Conservation (phyloP, 257 asterid genomes). For the Plantago major region DNA sequence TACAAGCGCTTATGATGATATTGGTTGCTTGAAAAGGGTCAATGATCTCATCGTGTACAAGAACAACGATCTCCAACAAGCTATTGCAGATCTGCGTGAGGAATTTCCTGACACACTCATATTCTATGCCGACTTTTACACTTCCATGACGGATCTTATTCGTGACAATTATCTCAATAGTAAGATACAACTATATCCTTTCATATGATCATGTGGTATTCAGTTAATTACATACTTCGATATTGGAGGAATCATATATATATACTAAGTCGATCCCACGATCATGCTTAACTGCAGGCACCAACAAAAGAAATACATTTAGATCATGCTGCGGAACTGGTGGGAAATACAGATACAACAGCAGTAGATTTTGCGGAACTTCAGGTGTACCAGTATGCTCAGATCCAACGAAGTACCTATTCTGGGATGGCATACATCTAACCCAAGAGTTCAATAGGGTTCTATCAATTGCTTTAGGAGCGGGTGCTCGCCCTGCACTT, state of each 20-base stretch:
- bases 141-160: neutral
- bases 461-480: neutral
- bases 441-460: neutral
- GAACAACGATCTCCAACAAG: neutral
- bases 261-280: too few relatives aligned
- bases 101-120: neutral
- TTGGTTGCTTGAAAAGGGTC: neutral
- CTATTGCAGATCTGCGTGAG: neutral
- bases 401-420: neutral
- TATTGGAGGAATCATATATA: too few relatives aligned
- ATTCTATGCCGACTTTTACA: neutral
- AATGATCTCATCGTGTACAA: neutral
- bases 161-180: neutral
- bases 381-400: neutral
- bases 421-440: neutral
- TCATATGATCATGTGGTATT: too few relatives aligned
- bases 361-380: neutral
- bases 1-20: neutral
- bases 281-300: too few relatives aligned
- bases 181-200: too few relatives aligned
- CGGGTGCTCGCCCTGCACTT: neutral
- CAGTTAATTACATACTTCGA: too few relatives aligned
- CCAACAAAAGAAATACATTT: too few relatives aligned
- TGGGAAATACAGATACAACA: neutral
- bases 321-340: neutral